Evolutionary conservation across 2,329 filamentous ascomycete species (phyloP).

Genomic region (Aureobasidium sp.): DNA sequence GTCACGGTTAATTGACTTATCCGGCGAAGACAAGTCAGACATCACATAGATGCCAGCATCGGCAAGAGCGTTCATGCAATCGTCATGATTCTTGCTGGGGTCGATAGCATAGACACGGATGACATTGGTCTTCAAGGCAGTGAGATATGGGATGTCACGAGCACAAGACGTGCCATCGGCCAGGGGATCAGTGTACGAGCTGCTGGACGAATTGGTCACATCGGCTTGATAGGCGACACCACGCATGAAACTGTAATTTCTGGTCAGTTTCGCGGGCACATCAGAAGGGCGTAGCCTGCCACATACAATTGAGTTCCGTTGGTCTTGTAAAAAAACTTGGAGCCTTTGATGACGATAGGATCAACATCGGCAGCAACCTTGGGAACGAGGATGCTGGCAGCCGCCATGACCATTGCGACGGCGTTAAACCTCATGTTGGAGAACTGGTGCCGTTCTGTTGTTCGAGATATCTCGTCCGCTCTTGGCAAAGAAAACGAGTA

Average conservation of each 20-base stretch:
- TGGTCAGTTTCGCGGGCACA: no score
- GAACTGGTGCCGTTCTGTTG: no score
- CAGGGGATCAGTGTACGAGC: slow-evolving; percentile 73
- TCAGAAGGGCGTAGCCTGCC: no score
- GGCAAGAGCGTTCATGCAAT: slow-evolving; percentile 76
- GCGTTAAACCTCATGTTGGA: no score
- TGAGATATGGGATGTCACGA: slow-evolving; percentile 76
- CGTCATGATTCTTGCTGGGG: slow-evolving; percentile 65
- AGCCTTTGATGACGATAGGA: slow-evolving; percentile 65
- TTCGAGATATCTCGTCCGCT: no score
- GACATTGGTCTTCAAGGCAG: slow-evolving; percentile 75
- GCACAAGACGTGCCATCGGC: slow-evolving; percentile 62
- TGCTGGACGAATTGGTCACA: slow-evolving; percentile 38
- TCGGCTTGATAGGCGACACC: slow-evolving; percentile 93
- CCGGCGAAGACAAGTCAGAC: slow-evolving; percentile 78
- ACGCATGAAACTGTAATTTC: slow-evolving; percentile 56
- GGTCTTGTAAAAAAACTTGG: slow-evolving; percentile 85
- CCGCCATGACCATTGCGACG: slow-evolving; percentile 38
- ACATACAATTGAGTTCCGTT: slow-evolving; percentile 59
- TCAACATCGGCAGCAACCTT: slow-evolving; percentile 48
- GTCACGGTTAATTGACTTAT: slow-evolving; percentile 75
- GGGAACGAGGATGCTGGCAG: slow-evolving; percentile 44
- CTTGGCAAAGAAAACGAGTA: no score
- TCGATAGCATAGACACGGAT: slow-evolving; percentile 95
- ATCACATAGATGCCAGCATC: slow-evolving; percentile 91